Percentiles rank a stretch among this genome's conserved stretches.
Conservation (phyloP, 2,329 filamentous ascomycete genomes). For the Fusarium beomiforme region DNA sequence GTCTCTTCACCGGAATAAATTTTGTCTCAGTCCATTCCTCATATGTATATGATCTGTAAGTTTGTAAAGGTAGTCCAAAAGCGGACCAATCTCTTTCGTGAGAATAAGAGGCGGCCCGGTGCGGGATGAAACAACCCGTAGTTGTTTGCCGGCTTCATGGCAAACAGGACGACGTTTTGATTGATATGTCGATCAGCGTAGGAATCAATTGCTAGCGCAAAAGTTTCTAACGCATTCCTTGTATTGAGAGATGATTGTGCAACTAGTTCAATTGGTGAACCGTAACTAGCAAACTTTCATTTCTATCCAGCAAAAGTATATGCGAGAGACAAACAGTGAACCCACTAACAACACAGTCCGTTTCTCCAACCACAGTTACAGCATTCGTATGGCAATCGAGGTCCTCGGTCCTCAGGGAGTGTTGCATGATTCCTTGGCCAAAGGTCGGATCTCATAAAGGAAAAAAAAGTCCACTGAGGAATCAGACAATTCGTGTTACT, state of each 20-base stretch:
- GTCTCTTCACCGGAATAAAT: conserved; percentile 28
- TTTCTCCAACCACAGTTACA: not conserved
- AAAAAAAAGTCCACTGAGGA: not conserved
- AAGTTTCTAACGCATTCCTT: conserved; percentile 1
- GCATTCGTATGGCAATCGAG: not conserved
- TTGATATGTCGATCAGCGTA: conserved; percentile 5
- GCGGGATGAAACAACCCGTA: conserved; percentile 20
- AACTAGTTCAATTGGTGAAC: conserved; percentile 14
- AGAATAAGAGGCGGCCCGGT: conserved; percentile 22
- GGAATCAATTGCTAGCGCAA: conserved; percentile 11
- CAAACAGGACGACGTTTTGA: not conserved
- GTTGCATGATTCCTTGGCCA: not conserved
- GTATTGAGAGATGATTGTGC: conserved; percentile 19
- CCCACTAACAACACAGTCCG: not conserved
- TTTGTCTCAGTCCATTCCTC: conserved; percentile 5
- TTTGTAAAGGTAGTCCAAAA: not conserved
- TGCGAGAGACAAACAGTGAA: not conserved
- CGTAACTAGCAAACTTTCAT: conserved; percentile 29
- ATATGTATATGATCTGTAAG: not conserved
- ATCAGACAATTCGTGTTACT: not conserved
- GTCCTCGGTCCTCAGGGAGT: not conserved
- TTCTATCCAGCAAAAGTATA: not conserved
- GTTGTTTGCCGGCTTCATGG: not conserved
- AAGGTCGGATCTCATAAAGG: not conserved
- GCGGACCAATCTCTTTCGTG: conserved; percentile 10